Percentiles rank a stretch among this genome's conserved stretches.
Conservation (phyloP, 352 stramenopile genomes). For the Phytophthora pini region DNA sequence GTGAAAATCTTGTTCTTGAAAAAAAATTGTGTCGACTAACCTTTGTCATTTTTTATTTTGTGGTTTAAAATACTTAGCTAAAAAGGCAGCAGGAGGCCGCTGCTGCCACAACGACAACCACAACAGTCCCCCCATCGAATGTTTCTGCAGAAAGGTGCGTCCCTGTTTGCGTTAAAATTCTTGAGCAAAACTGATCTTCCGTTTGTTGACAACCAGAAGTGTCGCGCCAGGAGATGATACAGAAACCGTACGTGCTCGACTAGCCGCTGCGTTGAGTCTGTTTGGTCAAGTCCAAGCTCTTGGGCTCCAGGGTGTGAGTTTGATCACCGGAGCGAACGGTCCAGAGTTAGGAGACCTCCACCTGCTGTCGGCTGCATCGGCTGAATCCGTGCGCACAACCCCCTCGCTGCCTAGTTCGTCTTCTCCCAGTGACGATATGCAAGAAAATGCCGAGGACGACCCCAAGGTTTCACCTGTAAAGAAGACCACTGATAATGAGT, state of each 20-base stretch:
- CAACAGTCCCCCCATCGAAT: slow-evolving; percentile 7
- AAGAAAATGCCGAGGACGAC: slow-evolving; percentile 7
- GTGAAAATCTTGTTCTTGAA: background rate
- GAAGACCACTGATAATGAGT: slow-evolving; percentile 6
- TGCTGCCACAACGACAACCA: slow-evolving; percentile 1
- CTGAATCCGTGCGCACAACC: slow-evolving; percentile 10
- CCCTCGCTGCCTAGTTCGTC: slow-evolving; percentile 18
- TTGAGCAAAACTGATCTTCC: slow-evolving; percentile 2
- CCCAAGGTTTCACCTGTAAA: slow-evolving; percentile 7
- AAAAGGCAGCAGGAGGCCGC: slow-evolving; percentile 22
- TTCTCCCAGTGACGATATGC: slow-evolving; percentile 7
- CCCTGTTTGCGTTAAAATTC: background rate
- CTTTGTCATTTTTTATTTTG: slow-evolving; percentile 4
- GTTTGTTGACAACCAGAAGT: slow-evolving; percentile 17
- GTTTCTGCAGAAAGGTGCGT: slow-evolving; percentile 23
- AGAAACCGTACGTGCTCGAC: slow-evolving; percentile 18
- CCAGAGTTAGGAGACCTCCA: slow-evolving; percentile 31
- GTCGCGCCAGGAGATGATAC: slow-evolving; percentile 21
- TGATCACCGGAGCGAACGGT: slow-evolving; percentile 18
- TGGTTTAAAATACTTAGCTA: slow-evolving; percentile 13
- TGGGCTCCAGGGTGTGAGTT: slow-evolving; percentile 21
- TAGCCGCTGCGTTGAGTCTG: slow-evolving; percentile 31
- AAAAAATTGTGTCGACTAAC: slow-evolving; percentile 9
- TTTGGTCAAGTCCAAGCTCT: slow-evolving; percentile 40
- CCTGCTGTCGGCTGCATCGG: slow-evolving; percentile 29